phyloP scores from a whole-genome alignment of 2,329 filamentous ascomycete genomes.

The Magnaporthiopsis poae region DNA sequence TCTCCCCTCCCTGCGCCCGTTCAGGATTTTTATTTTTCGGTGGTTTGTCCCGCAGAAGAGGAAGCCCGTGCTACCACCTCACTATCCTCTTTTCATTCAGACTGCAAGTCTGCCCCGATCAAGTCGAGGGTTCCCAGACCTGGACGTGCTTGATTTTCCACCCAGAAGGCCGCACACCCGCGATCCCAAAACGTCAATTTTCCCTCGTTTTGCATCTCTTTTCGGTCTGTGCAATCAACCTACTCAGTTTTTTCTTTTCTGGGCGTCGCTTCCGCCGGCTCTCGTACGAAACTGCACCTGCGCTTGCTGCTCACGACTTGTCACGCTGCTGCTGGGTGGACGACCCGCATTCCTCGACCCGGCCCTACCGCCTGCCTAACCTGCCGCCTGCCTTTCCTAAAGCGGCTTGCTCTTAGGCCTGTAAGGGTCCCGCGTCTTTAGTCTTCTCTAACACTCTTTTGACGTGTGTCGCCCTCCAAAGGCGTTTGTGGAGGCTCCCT shows the following conservation, averaged over 20 bases:
- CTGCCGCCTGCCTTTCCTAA: background rate
- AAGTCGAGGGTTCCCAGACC: conserved; percentile 26
- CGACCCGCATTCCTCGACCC: background rate
- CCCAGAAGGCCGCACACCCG: conserved; percentile 27
- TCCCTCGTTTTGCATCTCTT: background rate
- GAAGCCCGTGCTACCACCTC: conserved; percentile 36
- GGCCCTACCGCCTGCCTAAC: background rate
- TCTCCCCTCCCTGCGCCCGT: conserved; percentile 18
- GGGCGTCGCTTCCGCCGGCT: background rate
- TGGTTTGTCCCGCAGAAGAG: conserved; percentile 26
- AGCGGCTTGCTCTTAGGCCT: background rate
- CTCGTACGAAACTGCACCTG: background rate
- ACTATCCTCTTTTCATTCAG: conserved; percentile 42
- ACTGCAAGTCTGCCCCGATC: conserved; percentile 33
- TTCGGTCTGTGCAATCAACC: conserved; percentile 4
- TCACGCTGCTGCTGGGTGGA: background rate
- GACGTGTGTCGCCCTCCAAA: background rate
- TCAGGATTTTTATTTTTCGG: conserved; percentile 23
- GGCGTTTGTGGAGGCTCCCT: background rate
- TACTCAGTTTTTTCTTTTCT: conserved; percentile 5
- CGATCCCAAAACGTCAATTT: conserved; percentile 22
- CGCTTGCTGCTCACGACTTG: background rate
- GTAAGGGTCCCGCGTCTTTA: background rate
- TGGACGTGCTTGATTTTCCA: conserved; percentile 29
- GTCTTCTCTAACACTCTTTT: background rate